Conservation (phyloP, 371 early-diverging fungal genomes). For the Globomyces sp. region DNA sequence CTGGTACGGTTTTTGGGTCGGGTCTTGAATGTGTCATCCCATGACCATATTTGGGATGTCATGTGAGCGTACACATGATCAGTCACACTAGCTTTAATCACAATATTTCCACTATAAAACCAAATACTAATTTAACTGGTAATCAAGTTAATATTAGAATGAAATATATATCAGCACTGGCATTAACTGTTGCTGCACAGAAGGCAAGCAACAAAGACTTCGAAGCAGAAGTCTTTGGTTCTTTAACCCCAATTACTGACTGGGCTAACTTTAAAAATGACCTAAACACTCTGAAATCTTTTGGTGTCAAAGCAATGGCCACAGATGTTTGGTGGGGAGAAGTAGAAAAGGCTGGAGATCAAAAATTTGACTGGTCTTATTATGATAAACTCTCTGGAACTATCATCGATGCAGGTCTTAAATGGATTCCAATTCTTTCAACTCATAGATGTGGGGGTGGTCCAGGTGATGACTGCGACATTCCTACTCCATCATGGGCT, state of each 20-base stretch:
- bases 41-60: too few relatives aligned
- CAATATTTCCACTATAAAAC: too few relatives aligned
- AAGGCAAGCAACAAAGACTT: slow-evolving; percentile 5
- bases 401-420: slow-evolving; percentile 22
- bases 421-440: slow-evolving; percentile 25
- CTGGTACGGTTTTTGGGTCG: too few relatives aligned
- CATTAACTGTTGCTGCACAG: background rate
- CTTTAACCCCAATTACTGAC: slow-evolving; percentile 17
- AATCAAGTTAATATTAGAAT: too few relatives aligned
- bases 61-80: too few relatives aligned
- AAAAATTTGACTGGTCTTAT: slow-evolving; percentile 21
- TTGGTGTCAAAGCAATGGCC: slow-evolving; percentile 18
- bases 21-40: too few relatives aligned
- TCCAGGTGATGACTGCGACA: slow-evolving; percentile 9
- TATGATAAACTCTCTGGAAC: slow-evolving; percentile 18
- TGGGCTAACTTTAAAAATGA: slow-evolving; percentile 11
- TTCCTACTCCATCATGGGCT: slow-evolving; percentile 18
- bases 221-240: slow-evolving; percentile 17
- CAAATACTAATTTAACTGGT: too few relatives aligned
- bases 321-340: slow-evolving; percentile 22
- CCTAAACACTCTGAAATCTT: slow-evolving; percentile 4
- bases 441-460: slow-evolving; percentile 19
- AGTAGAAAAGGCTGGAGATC: slow-evolving; percentile 14
- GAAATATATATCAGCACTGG: background rate
- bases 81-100: too few relatives aligned